Evolutionary conservation across 2,329 filamentous ascomycete species (phyloP), one percentile per base, ranked within the genome.

Genomic region (Phoma sp.): DNA sequence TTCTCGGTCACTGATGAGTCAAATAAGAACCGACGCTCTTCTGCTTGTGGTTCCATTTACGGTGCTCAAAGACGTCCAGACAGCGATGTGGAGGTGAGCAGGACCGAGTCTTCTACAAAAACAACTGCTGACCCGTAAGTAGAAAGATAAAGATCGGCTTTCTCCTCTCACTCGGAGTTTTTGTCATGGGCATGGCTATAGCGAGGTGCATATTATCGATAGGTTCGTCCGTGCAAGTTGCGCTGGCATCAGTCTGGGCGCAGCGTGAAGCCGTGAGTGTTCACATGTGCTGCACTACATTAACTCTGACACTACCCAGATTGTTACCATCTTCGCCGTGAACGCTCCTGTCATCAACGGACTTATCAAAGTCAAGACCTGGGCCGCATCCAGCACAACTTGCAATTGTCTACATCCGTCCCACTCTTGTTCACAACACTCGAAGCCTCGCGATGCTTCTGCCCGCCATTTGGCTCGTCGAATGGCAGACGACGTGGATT

Each of bases 171-270:
- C 29, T 41, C 7, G 50, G 41, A 40, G 15, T 53, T 13, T 46
- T 46, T 17, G 50, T 53, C 13, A 53, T 46, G 43, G 50, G 32
- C 6, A 53, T 53, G 32, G 50, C 50, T 17, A 46, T 35, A 44
- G 31, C 31, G n/a, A 35, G 41, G 33, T 44, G 41, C 21, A 44
- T 35, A 44, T 21, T 44, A 2, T 44, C 31, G 12, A 35, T 35
- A 8, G 31, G 41, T 15, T 44, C 31, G 19, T 44, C 21, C 17
- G 41, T 39, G 10, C 40, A 53, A 27, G 41, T 46, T 19, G 33
- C 41, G 5, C 13, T 53, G 27, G 50, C 50, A n/a, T 53, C 33
- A 15, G 35, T 53, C 10, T 46, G 50, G 50, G 35, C 50, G 19
- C 43, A 47, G 19, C 22, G 43, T 13, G 43, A 47, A 19, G 43